phyloP scores from a whole-genome alignment of 176 grass and related monocot genomes.

The Raddia guianensis region DNA sequence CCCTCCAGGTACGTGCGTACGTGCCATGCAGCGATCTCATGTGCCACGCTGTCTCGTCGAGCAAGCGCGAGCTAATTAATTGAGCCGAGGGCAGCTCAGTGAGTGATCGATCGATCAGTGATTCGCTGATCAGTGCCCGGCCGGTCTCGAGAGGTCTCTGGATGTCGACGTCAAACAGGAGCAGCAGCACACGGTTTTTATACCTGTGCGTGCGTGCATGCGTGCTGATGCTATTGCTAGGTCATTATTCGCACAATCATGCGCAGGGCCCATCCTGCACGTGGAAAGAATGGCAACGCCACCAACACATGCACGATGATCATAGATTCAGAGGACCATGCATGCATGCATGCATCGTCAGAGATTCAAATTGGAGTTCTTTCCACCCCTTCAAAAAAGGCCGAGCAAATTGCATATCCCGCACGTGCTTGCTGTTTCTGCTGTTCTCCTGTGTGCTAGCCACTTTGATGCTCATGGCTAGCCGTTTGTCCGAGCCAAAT shows the following conservation, averaged over 20 bases:
- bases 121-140: background rate
- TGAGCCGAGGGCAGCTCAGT: too few species aligned
- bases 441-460: too few species aligned
- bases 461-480: too few species aligned
- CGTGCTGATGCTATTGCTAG: background rate
- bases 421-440: background rate
- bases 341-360: background rate
- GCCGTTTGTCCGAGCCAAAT: too few species aligned
- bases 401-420: background rate
- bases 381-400: background rate
- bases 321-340: background rate
- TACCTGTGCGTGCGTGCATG: background rate
- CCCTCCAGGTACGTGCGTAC: slow-evolving; percentile 62
- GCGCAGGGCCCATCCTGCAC: slow-evolving; percentile 22
- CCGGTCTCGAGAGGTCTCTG: background rate
- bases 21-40: background rate
- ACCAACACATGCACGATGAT: background rate
- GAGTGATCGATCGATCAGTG: too few species aligned
- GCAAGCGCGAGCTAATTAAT: too few species aligned
- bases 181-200: slow-evolving; percentile 20
- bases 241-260: background rate
- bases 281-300: slow-evolving; percentile 9
- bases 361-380: background rate
- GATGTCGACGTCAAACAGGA: background rate
- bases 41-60: too few species aligned